phyloP scores from a whole-genome alignment of 148 eudicot genomes.

The Vaccinium macrocarpon region DNA sequence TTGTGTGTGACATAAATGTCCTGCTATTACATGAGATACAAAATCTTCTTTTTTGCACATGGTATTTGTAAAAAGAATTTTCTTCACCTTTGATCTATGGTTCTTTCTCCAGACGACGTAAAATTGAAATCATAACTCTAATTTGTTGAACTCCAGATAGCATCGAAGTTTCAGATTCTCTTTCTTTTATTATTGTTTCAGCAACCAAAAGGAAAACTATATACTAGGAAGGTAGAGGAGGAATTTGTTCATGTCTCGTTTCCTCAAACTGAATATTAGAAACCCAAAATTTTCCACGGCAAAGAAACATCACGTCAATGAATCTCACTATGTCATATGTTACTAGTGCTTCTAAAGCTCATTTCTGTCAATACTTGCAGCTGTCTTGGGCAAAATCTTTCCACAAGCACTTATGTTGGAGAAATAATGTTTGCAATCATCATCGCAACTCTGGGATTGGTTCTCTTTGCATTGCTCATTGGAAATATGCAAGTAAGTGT shows the following conservation, averaged over 20 bases:
- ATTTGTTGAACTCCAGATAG: background rate
- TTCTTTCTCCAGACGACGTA: background rate
- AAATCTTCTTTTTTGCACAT: background rate
- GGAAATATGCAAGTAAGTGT: conserved; percentile 88
- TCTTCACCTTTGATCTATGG: background rate
- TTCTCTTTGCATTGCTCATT: conserved; percentile 76
- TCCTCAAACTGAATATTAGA: too few species aligned
- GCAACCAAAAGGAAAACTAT: background rate
- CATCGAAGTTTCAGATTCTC: background rate
- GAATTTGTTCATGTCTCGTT: background rate
- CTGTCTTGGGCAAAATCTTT: conserved; percentile 60
- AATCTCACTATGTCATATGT: background rate
- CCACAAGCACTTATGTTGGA: conserved; percentile 60
- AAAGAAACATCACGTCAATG: too few species aligned
- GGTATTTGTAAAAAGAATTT: background rate
- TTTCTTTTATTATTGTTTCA: background rate
- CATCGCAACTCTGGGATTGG: conserved; percentile 65
- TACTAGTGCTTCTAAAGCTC: background rate
- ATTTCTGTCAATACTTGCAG: conserved; percentile 33
- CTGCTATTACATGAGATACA: background rate
- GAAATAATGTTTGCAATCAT: conserved; percentile 66
- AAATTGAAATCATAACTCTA: background rate
- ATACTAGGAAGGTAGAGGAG: background rate
- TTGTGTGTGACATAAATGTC: background rate
- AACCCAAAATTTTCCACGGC: background rate